Evolutionary conservation across 1,284 basidiomycete genomes (phyloP), one percentile per base, ranked within the genome.

Genomic region (Irpex sp.): DNA sequence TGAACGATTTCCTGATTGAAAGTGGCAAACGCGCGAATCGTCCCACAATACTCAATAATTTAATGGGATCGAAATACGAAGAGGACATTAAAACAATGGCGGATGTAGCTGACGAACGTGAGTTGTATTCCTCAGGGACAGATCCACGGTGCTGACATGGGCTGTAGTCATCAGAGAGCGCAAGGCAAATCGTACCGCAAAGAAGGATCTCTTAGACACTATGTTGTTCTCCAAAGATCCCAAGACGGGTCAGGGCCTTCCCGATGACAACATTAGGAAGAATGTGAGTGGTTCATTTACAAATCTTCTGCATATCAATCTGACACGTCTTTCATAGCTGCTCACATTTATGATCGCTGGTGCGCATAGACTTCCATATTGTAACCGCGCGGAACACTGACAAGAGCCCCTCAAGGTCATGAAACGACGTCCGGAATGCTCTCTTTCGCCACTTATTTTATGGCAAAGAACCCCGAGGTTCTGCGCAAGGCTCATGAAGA

Each of bases 271-370:
- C 4, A 51, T 51, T 19, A 51, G 18, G 18, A 19, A 28, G 58
- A 77, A 76, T 47, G 82, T 83, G 49, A 72, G 75, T 5, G 58
- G 19, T 74, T 45, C 4, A 51, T 18, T 62, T 35, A 35, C 7
- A 33, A 19, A 19, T n/a, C n/a, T n/a, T 14, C 4, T 52, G 33
- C 21, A 45, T 59, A 16, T 35, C 16, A n/a, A 19, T 33, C 14
- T 53, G 33, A 21, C n/a, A 52, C 3, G 5, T 16, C 16, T 37
- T 39, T 16, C 14, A 8, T 49, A 80, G 78, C 73, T 82, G 23
- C 68, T 82, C 18, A 82, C 81, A 2, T 82, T 83, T 74, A 70
- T 83, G n/a, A 78, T 82, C 45, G 82, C 81, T 5, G 82, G 75
- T 74, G 63, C n/a, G 57, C 55, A 36, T 56, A 33, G 28, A 33